Evolutionary conservation across 495 filamentous ascomycete species (phyloP), one percentile per base, ranked within the genome.

Genomic region (Tetracladium marchalianum): DNA sequence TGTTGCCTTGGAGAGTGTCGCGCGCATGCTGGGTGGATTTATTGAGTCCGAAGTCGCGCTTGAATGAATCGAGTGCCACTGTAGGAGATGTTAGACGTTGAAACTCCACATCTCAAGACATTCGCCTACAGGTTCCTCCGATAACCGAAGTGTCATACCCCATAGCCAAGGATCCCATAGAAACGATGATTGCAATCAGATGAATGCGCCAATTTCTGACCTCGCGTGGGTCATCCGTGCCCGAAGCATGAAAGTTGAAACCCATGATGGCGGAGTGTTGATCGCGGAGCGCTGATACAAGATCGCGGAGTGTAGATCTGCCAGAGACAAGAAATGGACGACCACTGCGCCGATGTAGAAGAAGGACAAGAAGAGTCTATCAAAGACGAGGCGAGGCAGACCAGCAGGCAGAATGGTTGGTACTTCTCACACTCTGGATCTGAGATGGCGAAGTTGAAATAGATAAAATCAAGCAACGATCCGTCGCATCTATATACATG

Each of bases 51-150:
- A 78, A 79, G 44, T 70, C 67, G 2, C 43, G 18, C 36, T 59
- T 44, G 58, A 79, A 80, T 2, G 77, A 76, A 1, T 55, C 41
- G 16, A 79, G 62, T 7, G 72, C 68, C 46, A 35, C 44, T 53
- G 32, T 18, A 10, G n/a, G 11, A 18, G 31, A 6, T 42, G 3
- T 33, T n/a, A 18, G 17, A 37, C 3, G 3, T 13, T 37, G 35
- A 9, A 37, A 37, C 5, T 35, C n/a, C 9, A 27, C 22, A 27
- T 27, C n/a, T 27, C 22, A 27, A 27, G 3, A 3, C 22, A 27
- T 27, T 27, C 22, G 22, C 22, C 3, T 27, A 27, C 22, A 4
- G 16, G 35, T 36, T 36, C 35, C 35, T n/a, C 35, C 35, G 10
- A 36, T 36, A 16, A 36, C 35, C 3, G 3, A 4, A 2, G 35